Percentiles rank a stretch among this genome's conserved stretches.
phyloP scores from a whole-genome alignment of 208 protist species.

The Tritrichomonas foetus region DNA sequence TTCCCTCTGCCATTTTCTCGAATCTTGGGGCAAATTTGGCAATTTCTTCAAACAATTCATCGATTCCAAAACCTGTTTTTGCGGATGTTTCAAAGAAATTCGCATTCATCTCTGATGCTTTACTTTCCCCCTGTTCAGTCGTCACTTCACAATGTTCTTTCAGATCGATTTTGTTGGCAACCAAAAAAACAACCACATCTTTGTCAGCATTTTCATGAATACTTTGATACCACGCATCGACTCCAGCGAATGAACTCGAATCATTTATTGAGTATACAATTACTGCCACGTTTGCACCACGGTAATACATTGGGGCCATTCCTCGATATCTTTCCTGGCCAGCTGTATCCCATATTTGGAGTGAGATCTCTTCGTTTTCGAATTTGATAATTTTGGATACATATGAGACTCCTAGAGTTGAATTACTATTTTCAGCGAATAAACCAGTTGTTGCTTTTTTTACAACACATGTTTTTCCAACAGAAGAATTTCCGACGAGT shows the following conservation, averaged over 20 bases:
- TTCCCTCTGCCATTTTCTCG: no score
- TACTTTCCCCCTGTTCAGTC: not conserved
- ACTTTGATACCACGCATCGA: not conserved
- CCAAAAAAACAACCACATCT: not conserved
- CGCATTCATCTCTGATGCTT: not conserved
- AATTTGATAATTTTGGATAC: not conserved
- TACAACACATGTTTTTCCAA: conserved; percentile 8
- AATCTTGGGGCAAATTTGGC: no score
- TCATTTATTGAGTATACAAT: not conserved
- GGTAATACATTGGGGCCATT: conserved; percentile 20
- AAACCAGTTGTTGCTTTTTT: not conserved
- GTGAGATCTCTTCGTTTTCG: not conserved
- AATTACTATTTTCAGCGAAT: not conserved
- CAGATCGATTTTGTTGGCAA: not conserved
- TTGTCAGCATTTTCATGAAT: not conserved
- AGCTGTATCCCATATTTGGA: conserved; percentile 30
- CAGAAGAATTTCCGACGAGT: not conserved
- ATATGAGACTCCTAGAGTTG: not conserved
- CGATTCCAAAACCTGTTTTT: not conserved
- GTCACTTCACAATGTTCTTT: not conserved
- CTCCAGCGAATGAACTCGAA: not conserved
- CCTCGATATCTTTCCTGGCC: not conserved
- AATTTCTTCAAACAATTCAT: not conserved
- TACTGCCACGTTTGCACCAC: not conserved
- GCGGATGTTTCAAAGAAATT: not conserved